Base-by-base conservation (phyloP, 2,329 filamentous ascomycete species). In the Calonectria ilicicola region DNA sequence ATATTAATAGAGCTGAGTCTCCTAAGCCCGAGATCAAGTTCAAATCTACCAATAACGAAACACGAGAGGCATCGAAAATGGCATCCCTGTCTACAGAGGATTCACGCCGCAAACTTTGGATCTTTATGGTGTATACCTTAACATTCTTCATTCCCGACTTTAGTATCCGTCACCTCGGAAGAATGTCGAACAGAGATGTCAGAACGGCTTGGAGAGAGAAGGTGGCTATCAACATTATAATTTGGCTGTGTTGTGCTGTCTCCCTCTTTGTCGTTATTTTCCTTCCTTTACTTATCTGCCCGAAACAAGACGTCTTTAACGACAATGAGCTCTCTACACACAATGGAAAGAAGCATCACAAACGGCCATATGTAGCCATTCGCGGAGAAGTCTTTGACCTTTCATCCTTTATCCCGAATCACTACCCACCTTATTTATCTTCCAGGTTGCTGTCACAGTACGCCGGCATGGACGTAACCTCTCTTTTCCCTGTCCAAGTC, bases 131-230 rank as follows among this genome's bases (percentile, higher is more conserved):
- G 44, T 98, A 93, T 81, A 74, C 93, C 38, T 86, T 99, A 73
- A 99, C 97, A 4, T 99, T 92, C 88, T 95, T 92, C 78, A 87
- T 98, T 56, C 97, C 97, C 6, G 96, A 98, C 81, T 94, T 98
- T 78, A 80, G 93, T 49, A 94, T 98, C 81, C 91, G 91, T 66
- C 87, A 88, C 78, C 73, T 98, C 47, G 96, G 96, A 26, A 90
- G 94, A 65, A 98, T 98, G 93, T 90, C 93, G 72, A 94, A 97
- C 73, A 97, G 97, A 82, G 97, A 99, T 83, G 92, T 99, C 12
- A 94, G 96, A 27, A 89, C 94, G 82, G 97, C 97, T 0, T 99
- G 97, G 97, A 91, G 97, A 81, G 97, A 99, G 84, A 99, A 99
- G 88, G 83, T 99, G 71, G 96, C 97, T 67, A 99, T 99, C 89